These are phyloP conservation scores for Marchantia paleacea DNA, from an alignment of 225 moss, liverwort and hornwort genomes.

Conservation along the genomic window DNA sequence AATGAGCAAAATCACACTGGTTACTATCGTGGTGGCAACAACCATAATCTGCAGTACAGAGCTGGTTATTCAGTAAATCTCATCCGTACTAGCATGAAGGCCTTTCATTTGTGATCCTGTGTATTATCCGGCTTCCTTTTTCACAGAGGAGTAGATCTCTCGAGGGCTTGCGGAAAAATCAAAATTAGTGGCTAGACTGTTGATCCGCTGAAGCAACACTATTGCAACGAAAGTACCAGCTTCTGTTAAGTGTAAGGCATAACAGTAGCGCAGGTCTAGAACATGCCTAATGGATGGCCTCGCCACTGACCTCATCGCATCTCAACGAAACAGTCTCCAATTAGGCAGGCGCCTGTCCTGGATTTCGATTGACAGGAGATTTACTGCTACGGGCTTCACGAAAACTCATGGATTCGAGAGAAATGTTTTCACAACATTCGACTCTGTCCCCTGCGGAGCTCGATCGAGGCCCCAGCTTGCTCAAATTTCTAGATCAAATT, in stretches of 20 bases:
- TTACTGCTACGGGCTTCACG: background rate
- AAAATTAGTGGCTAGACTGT: background rate
- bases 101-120: background rate
- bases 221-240: background rate
- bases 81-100: background rate
- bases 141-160: background rate
- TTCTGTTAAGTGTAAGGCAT: background rate
- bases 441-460: background rate
- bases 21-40: background rate
- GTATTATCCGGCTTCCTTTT: background rate
- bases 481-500: slow-evolving; percentile 2
- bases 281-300: background rate
- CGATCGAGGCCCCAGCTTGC: background rate
- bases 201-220: background rate
- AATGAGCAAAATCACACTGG: background rate
- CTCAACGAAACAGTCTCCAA: background rate
- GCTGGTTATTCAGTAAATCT: background rate
- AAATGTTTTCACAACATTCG: background rate
- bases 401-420: background rate
- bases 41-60: slow-evolving; percentile 2
- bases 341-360: background rate
- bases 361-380: background rate
- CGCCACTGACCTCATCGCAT: background rate
- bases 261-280: background rate
- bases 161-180: background rate